Conservation (phyloP, 257 asterid genomes). For the Petrea volubilis region DNA sequence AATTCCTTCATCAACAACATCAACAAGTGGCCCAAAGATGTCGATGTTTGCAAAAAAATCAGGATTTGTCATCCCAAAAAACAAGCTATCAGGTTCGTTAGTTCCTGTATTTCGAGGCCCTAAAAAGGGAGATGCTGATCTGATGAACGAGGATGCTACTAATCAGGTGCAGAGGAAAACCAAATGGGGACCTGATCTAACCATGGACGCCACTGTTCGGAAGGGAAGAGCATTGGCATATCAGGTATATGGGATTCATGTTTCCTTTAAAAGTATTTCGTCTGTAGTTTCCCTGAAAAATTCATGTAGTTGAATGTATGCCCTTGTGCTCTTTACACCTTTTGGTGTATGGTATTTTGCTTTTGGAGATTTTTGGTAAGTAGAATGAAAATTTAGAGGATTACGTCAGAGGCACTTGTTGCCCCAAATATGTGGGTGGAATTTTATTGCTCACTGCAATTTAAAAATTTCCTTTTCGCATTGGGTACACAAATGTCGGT, state of each 20-base stretch:
- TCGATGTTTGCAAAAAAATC: constrained; percentile 66
- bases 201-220: constrained; percentile 66
- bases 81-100: constrained; percentile 81
- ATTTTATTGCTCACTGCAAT: constrained; percentile 40
- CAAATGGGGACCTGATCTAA: constrained; percentile 91
- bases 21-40: constrained; percentile 56
- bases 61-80: constrained; percentile 91
- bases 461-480: constrained; percentile 37
- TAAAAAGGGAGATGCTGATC: constrained; percentile 60
- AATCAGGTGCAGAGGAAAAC: constrained; percentile 68
- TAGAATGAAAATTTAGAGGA: not conserved
- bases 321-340: not conserved
- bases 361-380: too few relatives aligned
- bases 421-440: constrained; percentile 32
- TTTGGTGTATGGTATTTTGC: not conserved
- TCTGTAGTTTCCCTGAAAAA: not conserved
- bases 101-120: constrained; percentile 66
- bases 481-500: constrained; percentile 49
- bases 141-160: constrained; percentile 49
- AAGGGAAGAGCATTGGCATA: constrained; percentile 83
- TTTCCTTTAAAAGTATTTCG: constrained; percentile 3
- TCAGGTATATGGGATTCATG: constrained; percentile 54
- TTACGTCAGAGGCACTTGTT: constrained; percentile 31
- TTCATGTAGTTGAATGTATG: not conserved
- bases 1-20: constrained; percentile 43